Base-by-base conservation (phyloP, 2,329 filamentous ascomycete genomes). In the Penicillium concentricum region DNA sequence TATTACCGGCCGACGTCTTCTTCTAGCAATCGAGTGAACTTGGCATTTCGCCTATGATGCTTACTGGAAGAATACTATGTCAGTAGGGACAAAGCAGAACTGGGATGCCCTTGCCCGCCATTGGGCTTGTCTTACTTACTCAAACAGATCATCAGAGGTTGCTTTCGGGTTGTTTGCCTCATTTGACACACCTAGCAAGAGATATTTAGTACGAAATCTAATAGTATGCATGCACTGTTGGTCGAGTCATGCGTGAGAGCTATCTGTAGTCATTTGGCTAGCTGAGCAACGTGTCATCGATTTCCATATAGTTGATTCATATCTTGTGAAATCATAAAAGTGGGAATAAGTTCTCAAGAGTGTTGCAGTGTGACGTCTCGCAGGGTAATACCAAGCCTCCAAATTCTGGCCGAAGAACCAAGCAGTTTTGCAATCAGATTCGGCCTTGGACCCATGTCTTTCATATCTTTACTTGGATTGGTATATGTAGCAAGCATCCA, bases 121-220 rank as follows among this genome's bases (percentile, higher is more conserved):
- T 44, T 54, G 55, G 18, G 45, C 34, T 16, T 32, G 39, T 34
- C 58, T 32, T 2, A 60, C 48, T 28, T 56, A 50, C n/a, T 58
- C 45, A 3, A 41, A 45, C 6, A 28, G 54, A 32, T 53, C 46
- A 26, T 15, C 43, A 22, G 45, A 57, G 5, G 22, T 41, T 30
- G 35, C 8, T 34, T 50, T 30, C 3, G 30, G 13, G 5, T 24
- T 6, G 20, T 44, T 52, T 45, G 32, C 1, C n/a, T 20, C 24
- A 22, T 30, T 24, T 13, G 22, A 38, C 8, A 9, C 16, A 16
- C 24, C 24, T 37, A 24, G 4, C 22, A 48, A 6, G 6, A 12
- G 22, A 0, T 9, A 0, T 16, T 50, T 12, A 30, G 6, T 22
- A 22, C 13, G 5, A n/a, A 16, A 32, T 16, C 15, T n/a, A n/a